Conservation (phyloP, 2,329 filamentous ascomycete species). For the Cladophialophora immunda region DNA sequence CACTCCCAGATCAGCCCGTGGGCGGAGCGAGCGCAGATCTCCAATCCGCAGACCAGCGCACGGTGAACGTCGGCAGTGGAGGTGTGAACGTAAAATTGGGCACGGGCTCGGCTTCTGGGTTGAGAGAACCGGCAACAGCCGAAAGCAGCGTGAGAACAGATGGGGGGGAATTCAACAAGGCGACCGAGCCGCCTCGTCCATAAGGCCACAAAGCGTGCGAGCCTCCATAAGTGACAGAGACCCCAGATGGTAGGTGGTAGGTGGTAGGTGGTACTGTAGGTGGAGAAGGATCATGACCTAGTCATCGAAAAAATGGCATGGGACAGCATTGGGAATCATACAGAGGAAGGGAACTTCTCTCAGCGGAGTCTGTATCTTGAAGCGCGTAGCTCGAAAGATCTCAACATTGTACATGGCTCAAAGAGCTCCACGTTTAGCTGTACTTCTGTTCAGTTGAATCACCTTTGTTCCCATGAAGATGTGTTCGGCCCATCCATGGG, state of each 20-base stretch:
- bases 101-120: constrained; percentile 59
- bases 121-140: constrained; percentile 68
- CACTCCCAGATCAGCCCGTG: constrained; percentile 80
- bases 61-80: constrained; percentile 75
- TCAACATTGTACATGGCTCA: neutral
- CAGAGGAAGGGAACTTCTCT: neutral
- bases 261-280: neutral
- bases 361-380: too few relatives aligned
- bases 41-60: constrained; percentile 74
- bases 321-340: neutral
- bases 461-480: neutral
- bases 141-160: constrained; percentile 60
- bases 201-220: constrained; percentile 23
- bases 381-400: neutral
- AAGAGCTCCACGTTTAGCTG: neutral
- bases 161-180: constrained; percentile 64
- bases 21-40: constrained; percentile 72
- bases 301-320: neutral
- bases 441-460: neutral
- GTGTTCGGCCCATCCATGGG: neutral
- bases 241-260: too few relatives aligned
- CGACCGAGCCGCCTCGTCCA: constrained; percentile 49
- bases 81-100: constrained; percentile 58
- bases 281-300: neutral
- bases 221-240: neutral